phyloP scores from a whole-genome alignment of 257 asterid genomes.

The Solanum medicagineum region DNA sequence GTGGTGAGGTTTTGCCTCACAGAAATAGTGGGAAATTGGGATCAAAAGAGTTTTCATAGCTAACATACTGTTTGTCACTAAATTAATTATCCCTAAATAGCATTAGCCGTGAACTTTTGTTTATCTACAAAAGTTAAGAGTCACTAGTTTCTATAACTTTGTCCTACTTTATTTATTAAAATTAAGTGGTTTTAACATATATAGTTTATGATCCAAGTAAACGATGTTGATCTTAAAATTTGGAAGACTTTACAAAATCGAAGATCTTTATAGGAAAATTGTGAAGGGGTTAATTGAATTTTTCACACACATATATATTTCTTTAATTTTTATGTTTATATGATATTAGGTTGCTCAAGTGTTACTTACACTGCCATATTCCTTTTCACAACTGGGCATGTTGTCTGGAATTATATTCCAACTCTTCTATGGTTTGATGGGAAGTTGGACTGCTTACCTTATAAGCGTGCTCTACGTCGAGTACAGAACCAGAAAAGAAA shows the following conservation, averaged over 20 bases:
- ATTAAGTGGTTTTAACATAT: background rate
- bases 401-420: constrained; percentile 61
- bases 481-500: constrained; percentile 79
- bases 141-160: background rate
- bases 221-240: background rate
- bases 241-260: background rate
- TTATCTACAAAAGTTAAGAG: background rate
- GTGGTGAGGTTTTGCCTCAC: too few species aligned
- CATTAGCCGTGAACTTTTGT: background rate
- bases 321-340: background rate
- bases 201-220: background rate
- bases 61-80: background rate
- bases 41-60: too few species aligned
- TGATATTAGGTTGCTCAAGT: constrained; percentile 72
- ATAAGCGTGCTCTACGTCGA: constrained; percentile 73
- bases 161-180: background rate
- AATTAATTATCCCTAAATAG: background rate
- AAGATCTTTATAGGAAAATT: background rate
- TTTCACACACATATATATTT: background rate
- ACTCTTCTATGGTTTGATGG: constrained; percentile 70
- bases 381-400: constrained; percentile 90
- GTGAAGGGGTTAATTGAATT: background rate
- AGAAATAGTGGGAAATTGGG: too few species aligned
- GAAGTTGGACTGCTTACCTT: constrained; percentile 90
- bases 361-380: constrained; percentile 72